These are phyloP conservation scores for Aspergillus fumigatiaffinis DNA, from an alignment of 2,329 filamentous ascomycete species.

Conservation along the genomic window DNA sequence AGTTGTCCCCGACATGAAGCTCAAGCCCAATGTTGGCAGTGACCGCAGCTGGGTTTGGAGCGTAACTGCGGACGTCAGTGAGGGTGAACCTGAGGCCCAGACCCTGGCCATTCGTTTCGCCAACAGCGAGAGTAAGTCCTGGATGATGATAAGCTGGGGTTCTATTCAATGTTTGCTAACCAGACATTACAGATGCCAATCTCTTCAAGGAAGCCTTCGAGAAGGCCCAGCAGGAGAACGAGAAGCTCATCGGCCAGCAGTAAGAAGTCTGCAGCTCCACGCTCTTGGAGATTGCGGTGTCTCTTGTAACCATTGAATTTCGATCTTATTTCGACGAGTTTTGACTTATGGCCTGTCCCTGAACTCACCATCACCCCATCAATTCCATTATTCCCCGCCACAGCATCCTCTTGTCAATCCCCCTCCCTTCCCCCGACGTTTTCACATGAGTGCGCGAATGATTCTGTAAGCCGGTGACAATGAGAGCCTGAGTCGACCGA, in stretches of 20 bases:
- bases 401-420: neutral
- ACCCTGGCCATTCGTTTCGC: slow-evolving; percentile 96
- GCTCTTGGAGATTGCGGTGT: neutral
- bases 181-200: slow-evolving; percentile 69
- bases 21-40: slow-evolving; percentile 94
- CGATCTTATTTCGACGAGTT: neutral
- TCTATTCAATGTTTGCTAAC: slow-evolving; percentile 13
- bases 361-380: slow-evolving; percentile 2
- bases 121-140: slow-evolving; percentile 85
- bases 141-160: neutral
- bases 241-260: slow-evolving; percentile 68
- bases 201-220: slow-evolving; percentile 96
- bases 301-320: neutral
- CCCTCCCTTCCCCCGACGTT: slow-evolving; percentile 7
- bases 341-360: neutral
- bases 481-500: slow-evolving; percentile 14
- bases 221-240: slow-evolving; percentile 95
- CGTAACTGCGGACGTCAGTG: slow-evolving; percentile 92
- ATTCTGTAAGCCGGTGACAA: slow-evolving; percentile 19
- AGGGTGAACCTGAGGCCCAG: slow-evolving; percentile 93
- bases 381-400: slow-evolving; percentile 6
- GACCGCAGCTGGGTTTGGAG: slow-evolving; percentile 99
- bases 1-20: slow-evolving; percentile 99
- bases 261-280: slow-evolving; percentile 15
- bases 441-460: slow-evolving; percentile 23